These are phyloP conservation scores for Phytophthora megakarya DNA, from an alignment of 352 stramenopile species.

Conservation along the genomic window DNA sequence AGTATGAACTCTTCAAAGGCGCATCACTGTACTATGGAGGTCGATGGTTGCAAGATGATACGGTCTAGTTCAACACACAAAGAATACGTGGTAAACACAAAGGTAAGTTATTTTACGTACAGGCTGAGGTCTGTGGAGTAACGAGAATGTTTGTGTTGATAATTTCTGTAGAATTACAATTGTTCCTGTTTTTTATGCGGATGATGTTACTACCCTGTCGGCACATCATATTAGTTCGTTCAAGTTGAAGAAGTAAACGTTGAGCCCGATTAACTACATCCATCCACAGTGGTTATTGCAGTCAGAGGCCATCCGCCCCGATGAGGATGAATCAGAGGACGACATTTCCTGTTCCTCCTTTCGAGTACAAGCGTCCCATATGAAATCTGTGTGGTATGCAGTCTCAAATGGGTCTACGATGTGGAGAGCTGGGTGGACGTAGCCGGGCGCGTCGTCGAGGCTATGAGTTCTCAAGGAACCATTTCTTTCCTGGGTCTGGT, in stretches of 20 bases:
- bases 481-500: background rate
- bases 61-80: background rate
- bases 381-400: background rate
- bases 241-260: background rate
- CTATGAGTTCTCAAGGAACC: background rate
- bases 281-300: background rate
- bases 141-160: too few relatives aligned
- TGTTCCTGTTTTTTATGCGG: slow-evolving; percentile 8
- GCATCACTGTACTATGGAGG: background rate
- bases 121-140: background rate
- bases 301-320: background rate
- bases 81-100: background rate
- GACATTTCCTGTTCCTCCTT: background rate
- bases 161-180: background rate
- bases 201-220: slow-evolving; percentile 9
- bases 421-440: slow-evolving; percentile 4
- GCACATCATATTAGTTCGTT: background rate
- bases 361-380: background rate
- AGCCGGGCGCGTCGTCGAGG: background rate
- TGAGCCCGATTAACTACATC: slow-evolving; percentile 7
- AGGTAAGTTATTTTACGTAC: background rate
- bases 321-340: slow-evolving; percentile 4
- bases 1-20: slow-evolving; percentile 4
- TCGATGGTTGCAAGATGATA: background rate
- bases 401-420: slow-evolving; percentile 10